These are phyloP conservation scores for Saposhnikovia divaricata DNA, from an alignment of 129 eudicot species.

Conservation along the genomic window DNA sequence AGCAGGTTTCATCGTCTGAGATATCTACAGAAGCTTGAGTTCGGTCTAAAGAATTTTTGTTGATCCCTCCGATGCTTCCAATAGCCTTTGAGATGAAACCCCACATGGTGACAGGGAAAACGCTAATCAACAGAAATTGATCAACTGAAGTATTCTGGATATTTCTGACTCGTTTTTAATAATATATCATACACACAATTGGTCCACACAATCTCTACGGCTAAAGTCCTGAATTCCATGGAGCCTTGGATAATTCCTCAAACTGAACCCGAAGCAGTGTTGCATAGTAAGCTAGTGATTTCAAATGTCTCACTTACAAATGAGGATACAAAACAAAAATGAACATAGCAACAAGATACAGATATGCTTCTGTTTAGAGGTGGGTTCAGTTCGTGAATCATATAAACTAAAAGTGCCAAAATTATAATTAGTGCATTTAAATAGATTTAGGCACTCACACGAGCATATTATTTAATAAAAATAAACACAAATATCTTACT, in stretches of 20 bases:
- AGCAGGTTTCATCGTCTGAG: slow-evolving; percentile 1
- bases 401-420: background rate
- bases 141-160: background rate
- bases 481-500: no score
- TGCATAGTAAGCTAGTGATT: background rate
- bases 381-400: background rate
- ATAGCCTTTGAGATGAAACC: background rate
- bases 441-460: background rate
- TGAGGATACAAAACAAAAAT: background rate
- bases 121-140: background rate
- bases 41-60: background rate
- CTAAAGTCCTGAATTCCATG: background rate
- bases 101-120: background rate
- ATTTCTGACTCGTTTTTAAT: background rate
- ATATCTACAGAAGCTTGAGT: background rate
- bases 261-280: background rate
- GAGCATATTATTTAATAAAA: background rate
- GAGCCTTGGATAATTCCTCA: background rate
- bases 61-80: background rate
- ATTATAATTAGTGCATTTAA: background rate
- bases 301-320: background rate
- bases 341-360: background rate
- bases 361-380: background rate
- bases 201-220: background rate
- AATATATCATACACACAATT: background rate